These are phyloP conservation scores for Pisolithus sp. DNA, from an alignment of 768 basidiomycete genomes.

Conservation along the genomic window DNA sequence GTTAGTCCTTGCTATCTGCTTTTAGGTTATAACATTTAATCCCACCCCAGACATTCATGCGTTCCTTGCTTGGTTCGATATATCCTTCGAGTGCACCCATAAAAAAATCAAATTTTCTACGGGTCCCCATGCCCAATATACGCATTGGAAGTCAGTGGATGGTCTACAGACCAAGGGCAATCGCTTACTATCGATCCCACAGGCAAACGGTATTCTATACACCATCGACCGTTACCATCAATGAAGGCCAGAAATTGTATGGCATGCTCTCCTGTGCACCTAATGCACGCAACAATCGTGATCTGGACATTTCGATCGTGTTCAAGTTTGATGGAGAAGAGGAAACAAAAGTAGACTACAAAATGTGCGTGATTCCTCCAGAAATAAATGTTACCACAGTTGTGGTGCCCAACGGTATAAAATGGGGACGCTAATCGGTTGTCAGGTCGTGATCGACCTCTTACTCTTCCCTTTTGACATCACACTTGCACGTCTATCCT, in stretches of 20 bases:
- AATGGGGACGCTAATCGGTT: constrained; percentile 52
- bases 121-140: constrained; percentile 94
- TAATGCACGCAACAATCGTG: constrained; percentile 89
- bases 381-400: constrained; percentile 3
- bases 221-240: constrained; percentile 63
- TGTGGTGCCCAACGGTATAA: constrained; percentile 12
- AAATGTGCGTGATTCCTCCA: constrained; percentile 66
- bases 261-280: constrained; percentile 78
- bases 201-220: constrained; percentile 99
- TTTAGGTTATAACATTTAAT: constrained; percentile 1
- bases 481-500: constrained; percentile 7
- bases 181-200: constrained; percentile 2
- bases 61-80: constrained; percentile 99
- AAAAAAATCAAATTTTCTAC: constrained; percentile 95
- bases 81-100: constrained; percentile 91
- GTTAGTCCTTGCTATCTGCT: constrained; percentile 45
- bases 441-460: constrained; percentile 61
- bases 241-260: constrained; percentile 62
- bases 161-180: neutral
- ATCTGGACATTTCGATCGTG: constrained; percentile 82
- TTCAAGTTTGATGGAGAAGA: constrained; percentile 44
- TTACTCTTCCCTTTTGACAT: neutral
- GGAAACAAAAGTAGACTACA: constrained; percentile 52
- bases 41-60: constrained; percentile 76
- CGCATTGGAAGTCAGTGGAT: constrained; percentile 84